Evolutionary conservation across 805 yeast species (phyloP).

Genomic region (Lipomyces lipofer): DNA sequence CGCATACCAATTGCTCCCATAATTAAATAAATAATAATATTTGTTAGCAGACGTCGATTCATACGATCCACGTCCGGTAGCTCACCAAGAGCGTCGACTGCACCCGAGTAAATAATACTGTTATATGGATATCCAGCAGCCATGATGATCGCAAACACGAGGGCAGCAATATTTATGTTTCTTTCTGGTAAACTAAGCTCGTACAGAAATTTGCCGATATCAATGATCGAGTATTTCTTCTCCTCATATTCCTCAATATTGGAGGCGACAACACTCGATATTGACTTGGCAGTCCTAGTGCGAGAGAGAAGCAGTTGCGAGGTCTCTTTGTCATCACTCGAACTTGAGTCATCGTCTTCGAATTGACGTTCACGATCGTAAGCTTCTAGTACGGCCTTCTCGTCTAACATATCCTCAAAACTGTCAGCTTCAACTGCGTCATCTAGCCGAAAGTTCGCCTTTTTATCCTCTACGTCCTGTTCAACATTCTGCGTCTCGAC

Average conservation of each 20-base stretch:
- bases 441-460: conserved; percentile 11
- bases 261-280: conserved; percentile 15
- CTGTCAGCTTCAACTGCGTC: conserved; percentile 20
- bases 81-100: conserved; percentile 40
- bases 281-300: conserved; percentile 25
- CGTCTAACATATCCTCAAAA: conserved; percentile 22
- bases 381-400: conserved; percentile 22
- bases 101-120: conserved; percentile 44
- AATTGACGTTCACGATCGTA: neutral
- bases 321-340: conserved; percentile 16
- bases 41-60: conserved; percentile 42
- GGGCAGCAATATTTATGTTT: conserved; percentile 19
- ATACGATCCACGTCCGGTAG: conserved; percentile 32
- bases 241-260: conserved; percentile 1
- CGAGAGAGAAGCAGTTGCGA: conserved; percentile 9
- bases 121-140: conserved; percentile 34
- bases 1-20: conserved; percentile 43
- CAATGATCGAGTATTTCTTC: conserved; percentile 10
- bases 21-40: conserved; percentile 43
- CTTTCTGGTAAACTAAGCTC: conserved; percentile 21
- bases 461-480: conserved; percentile 15
- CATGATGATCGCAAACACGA: conserved; percentile 18
- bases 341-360: conserved; percentile 11
- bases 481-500: conserved; percentile 36
- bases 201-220: conserved; percentile 14